These are phyloP conservation scores for Erysimum pusillum DNA, from an alignment of 441 rosid species.

Conservation along the genomic window DNA sequence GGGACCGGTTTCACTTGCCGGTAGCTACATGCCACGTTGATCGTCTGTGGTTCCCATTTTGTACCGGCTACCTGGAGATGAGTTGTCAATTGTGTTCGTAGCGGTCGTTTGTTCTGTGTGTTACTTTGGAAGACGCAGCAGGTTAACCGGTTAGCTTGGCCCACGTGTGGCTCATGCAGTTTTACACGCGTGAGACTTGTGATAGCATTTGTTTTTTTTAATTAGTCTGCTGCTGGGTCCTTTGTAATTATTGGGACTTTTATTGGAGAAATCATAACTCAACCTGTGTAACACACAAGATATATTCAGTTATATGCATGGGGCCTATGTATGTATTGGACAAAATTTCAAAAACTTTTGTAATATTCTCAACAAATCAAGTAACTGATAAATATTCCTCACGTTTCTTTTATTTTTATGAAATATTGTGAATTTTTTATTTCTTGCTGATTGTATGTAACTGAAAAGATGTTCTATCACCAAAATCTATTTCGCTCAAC, in stretches of 20 bases:
- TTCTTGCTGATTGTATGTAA: not conserved
- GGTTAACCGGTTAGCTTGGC: constrained; percentile 45
- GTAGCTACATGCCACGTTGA: constrained; percentile 47
- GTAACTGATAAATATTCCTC: constrained; percentile 1
- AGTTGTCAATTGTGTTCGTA: constrained; percentile 34
- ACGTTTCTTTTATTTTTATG: not conserved
- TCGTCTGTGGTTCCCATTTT: not conserved
- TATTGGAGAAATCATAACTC: constrained; percentile 29
- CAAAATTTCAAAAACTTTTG: not conserved
- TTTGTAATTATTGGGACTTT: constrained; percentile 28
- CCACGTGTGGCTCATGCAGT: constrained; percentile 52
- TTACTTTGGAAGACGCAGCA: constrained; percentile 25
- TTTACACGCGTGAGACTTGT: constrained; percentile 52
- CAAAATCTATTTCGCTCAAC: not conserved
- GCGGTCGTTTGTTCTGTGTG: constrained; percentile 30
- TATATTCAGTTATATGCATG: constrained; percentile 22
- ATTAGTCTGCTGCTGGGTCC: constrained; percentile 33
- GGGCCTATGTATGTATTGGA: not conserved
- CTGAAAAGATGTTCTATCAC: not conserved
- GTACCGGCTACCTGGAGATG: constrained; percentile 44
- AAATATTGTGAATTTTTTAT: not conserved
- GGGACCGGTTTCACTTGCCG: constrained; percentile 36
- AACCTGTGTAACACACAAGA: constrained; percentile 23
- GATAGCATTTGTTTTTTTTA: constrained; percentile 26
- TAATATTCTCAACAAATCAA: constrained; percentile 10